Conservation (phyloP, 2,329 filamentous ascomycete species). For the Hypoxylon sp. region DNA sequence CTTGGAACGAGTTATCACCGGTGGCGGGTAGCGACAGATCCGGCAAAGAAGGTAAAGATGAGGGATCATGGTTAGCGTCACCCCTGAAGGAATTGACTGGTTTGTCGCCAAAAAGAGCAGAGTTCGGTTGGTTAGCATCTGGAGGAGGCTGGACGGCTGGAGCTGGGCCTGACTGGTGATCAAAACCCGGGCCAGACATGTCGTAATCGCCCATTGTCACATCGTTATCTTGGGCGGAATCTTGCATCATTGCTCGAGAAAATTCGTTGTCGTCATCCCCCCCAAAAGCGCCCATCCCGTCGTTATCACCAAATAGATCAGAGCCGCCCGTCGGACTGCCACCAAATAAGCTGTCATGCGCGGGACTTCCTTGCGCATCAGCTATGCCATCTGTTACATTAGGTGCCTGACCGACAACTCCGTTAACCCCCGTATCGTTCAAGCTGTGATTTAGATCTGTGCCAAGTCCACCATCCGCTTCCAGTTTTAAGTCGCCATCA, state of each 20-base stretch:
- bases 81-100: slow-evolving; percentile 35
- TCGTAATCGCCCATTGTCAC: slow-evolving; percentile 56
- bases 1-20: slow-evolving; percentile 38
- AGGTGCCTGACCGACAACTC: slow-evolving; percentile 52
- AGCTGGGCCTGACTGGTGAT: slow-evolving; percentile 50
- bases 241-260: slow-evolving; percentile 75
- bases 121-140: slow-evolving; percentile 32
- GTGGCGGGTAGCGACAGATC: slow-evolving; percentile 34
- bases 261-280: slow-evolving; percentile 91
- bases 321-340: slow-evolving; percentile 82
- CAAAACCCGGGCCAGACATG: slow-evolving; percentile 60
- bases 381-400: slow-evolving; percentile 62
- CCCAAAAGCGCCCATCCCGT: slow-evolving; percentile 75
- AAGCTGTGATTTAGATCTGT: slow-evolving; percentile 51
- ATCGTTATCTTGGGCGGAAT: slow-evolving; percentile 58
- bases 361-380: slow-evolving; percentile 76
- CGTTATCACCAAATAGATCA: slow-evolving; percentile 84
- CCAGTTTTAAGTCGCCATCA: slow-evolving; percentile 65
- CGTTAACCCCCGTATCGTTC: slow-evolving; percentile 56
- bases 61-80: slow-evolving; percentile 28
- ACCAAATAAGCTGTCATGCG: slow-evolving; percentile 85
- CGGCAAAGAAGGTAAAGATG: slow-evolving; percentile 40
- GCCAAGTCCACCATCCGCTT: slow-evolving; percentile 57
- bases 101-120: slow-evolving; percentile 39
- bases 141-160: slow-evolving; percentile 50